Base-by-base conservation (phyloP, 306 rosid species). In the Datisca glomerata region DNA sequence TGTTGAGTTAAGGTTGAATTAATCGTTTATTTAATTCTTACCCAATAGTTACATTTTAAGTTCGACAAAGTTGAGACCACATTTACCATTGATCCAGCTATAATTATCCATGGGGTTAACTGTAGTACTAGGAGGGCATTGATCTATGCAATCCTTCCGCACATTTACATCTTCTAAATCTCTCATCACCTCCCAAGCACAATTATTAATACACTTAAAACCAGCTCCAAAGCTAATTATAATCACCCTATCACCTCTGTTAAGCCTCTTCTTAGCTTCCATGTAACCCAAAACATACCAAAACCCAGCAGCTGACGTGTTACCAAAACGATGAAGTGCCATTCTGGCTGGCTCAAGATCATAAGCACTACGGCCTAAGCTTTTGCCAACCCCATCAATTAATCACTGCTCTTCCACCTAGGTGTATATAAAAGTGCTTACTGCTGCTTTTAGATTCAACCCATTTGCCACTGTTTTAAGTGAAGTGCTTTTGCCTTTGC, bases 191-290 rank as follows among this genome's bases (percentile, higher is more conserved):
- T 81, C 94, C 96, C 94, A 86, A 46, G 73, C 65, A 51, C 85
- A 81, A 23, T 71, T 86, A 40, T 81, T 81, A n/a, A n/a, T n/a
- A 47, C 86, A 78, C 93, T 76, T 76, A 45, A 78, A 81, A 5
- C 96, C 94, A 0, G 96, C 94, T 17, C 96, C 96, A 31, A 86
- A 81, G 13, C 94, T 80, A 4, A 78, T 75, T 94, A 86, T 81
- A 38, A 81, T 36, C 12, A 81, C 69, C 34, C 65, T 56, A 2
- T 86, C 67, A 6, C 87, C 85, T 44, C 73, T 81, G 56, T 69
- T 75, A 0, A 86, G 67, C 64, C 94, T 78, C 85, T 67, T 79
- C 66, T 86, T 86, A 0, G 94, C 96, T 44, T 86, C 94, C 94
- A 86, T 81, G 68, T 79, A 81, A 2, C 96, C 92, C 31, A 81